Percentiles rank a stretch among this genome's conserved stretches.
Evolutionary conservation across 805 yeast genomes (phyloP).

Genomic region (Scheffersomyces spartinae): DNA sequence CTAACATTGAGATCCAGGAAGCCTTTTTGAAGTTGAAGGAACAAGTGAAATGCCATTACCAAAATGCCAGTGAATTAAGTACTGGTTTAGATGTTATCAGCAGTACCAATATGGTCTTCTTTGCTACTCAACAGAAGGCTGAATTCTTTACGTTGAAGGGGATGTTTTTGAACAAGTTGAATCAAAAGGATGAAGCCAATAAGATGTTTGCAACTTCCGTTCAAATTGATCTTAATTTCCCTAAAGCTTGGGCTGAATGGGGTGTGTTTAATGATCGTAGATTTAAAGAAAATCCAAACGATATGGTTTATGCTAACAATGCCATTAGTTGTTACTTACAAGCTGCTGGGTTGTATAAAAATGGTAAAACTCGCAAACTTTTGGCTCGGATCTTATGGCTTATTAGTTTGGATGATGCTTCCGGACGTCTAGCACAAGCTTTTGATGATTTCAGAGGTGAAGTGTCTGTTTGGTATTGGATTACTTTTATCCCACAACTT

Average conservation of each 20-base stretch:
- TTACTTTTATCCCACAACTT: conserved; percentile 90
- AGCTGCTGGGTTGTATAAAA: conserved; percentile 94
- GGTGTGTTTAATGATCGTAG: conserved; percentile 88
- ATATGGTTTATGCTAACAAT: conserved; percentile 76
- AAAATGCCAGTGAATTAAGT: conserved; percentile 77
- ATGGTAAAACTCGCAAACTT: conserved; percentile 78
- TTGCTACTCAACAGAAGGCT: conserved; percentile 96
- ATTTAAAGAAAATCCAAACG: conserved; percentile 72
- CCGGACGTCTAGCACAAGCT: conserved; percentile 72
- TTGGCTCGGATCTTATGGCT: conserved; percentile 90
- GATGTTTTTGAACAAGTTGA: conserved; percentile 87
- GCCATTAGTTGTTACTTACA: conserved; percentile 94
- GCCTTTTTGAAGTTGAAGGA: conserved; percentile 92
- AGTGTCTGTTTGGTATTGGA: conserved; percentile 99
- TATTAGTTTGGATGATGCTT: conserved; percentile 77
- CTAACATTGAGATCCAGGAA: conserved; percentile 96
- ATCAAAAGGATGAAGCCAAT: conserved; percentile 89
- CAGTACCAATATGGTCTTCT: conserved; percentile 89
- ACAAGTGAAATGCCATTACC: conserved; percentile 96
- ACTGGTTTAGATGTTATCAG: conserved; percentile 96
- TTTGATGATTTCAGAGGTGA: conserved; percentile 92
- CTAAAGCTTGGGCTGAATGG: conserved; percentile 99
- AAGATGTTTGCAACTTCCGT: conserved; percentile 98
- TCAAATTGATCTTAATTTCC: conserved; percentile 84
- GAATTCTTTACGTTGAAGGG: conserved; percentile 97